These are phyloP conservation scores for Mentha longifolia DNA, from an alignment of 257 asterid species.

Conservation along the genomic window DNA sequence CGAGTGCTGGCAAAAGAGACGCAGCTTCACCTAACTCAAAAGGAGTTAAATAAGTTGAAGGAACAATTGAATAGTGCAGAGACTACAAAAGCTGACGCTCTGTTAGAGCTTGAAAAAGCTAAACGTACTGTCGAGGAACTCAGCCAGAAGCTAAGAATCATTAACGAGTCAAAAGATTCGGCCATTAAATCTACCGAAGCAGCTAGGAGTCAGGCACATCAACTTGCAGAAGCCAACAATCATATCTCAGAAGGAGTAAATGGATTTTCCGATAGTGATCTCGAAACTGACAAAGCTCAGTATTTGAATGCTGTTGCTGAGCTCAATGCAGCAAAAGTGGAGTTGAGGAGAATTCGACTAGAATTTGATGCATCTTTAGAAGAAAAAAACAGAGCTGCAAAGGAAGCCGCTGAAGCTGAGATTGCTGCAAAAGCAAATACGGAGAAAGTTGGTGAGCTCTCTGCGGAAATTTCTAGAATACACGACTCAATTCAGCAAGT, in stretches of 20 bases:
- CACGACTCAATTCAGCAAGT: slow-evolving; percentile 62
- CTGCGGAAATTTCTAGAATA: slow-evolving; percentile 59
- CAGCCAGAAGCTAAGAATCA: slow-evolving; percentile 54
- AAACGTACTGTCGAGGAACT: slow-evolving; percentile 63
- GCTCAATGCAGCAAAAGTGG: slow-evolving; percentile 71
- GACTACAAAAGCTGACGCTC: slow-evolving; percentile 72
- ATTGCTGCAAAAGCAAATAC: slow-evolving; percentile 43
- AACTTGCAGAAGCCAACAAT: slow-evolving; percentile 52
- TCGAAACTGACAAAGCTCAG: slow-evolving; percentile 49
- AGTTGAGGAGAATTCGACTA: slow-evolving; percentile 58
- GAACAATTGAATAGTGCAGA: slow-evolving; percentile 79
- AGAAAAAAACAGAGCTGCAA: slow-evolving; percentile 55
- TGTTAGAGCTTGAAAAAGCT: slow-evolving; percentile 79
- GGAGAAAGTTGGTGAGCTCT: slow-evolving; percentile 64
- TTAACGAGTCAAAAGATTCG: slow-evolving; percentile 61
- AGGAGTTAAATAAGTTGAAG: slow-evolving; percentile 75
- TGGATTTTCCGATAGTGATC: slow-evolving; percentile 45
- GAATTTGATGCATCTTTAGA: slow-evolving; percentile 56
- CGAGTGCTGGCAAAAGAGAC: slow-evolving; percentile 82
- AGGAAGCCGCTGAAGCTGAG: slow-evolving; percentile 71
- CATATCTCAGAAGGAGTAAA: slow-evolving; percentile 36
- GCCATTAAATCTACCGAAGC: slow-evolving; percentile 62
- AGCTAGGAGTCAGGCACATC: slow-evolving; percentile 61
- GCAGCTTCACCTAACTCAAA: slow-evolving; percentile 70
- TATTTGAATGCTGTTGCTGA: slow-evolving; percentile 54